A percentile compares a stretch with the other conserved stretches of the same genome.
These are phyloP conservation scores for Eucalyptus cladocalyx DNA, from an alignment of 345 rosid species.

Conservation along the genomic window DNA sequence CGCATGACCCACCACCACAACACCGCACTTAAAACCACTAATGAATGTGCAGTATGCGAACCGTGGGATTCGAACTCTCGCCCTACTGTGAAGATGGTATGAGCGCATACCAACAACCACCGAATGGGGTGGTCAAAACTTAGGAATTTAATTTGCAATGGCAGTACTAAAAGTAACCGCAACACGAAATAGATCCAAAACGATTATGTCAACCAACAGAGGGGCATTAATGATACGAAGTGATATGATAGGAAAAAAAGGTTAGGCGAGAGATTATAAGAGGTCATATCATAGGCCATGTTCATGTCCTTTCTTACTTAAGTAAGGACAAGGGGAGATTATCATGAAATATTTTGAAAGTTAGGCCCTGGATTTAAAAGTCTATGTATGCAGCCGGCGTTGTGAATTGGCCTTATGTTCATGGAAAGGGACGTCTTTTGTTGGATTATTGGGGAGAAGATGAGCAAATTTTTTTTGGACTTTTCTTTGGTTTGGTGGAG, in stretches of 20 bases:
- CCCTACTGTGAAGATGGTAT: rapidly evolving
- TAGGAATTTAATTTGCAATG: neutral
- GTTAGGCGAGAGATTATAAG: neutral
- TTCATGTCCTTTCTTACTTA: neutral
- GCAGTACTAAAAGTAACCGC: neutral
- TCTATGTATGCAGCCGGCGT: neutral
- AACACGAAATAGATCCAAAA: neutral
- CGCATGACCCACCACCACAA: rapidly evolving
- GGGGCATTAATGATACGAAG: neutral
- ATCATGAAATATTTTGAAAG: neutral
- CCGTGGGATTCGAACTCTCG: rapidly evolving
- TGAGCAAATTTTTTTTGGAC: neutral
- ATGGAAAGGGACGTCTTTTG: neutral
- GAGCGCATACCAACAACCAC: too few relatives aligned
- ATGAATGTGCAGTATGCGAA: too few relatives aligned
- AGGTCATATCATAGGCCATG: neutral
- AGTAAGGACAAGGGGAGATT: neutral
- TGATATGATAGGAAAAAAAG: neutral
- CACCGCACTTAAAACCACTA: too few relatives aligned
- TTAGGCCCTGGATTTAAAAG: neutral
- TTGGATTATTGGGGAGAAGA: neutral
- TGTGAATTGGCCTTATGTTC: neutral
- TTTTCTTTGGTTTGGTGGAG: neutral
- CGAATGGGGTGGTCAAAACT: neutral
- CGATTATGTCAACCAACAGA: neutral